A percentile compares a stretch with the other conserved stretches of the same genome.
Evolutionary conservation across 2,329 filamentous ascomycete genomes (phyloP).

Genomic region (Diplodia scrobiculata): DNA sequence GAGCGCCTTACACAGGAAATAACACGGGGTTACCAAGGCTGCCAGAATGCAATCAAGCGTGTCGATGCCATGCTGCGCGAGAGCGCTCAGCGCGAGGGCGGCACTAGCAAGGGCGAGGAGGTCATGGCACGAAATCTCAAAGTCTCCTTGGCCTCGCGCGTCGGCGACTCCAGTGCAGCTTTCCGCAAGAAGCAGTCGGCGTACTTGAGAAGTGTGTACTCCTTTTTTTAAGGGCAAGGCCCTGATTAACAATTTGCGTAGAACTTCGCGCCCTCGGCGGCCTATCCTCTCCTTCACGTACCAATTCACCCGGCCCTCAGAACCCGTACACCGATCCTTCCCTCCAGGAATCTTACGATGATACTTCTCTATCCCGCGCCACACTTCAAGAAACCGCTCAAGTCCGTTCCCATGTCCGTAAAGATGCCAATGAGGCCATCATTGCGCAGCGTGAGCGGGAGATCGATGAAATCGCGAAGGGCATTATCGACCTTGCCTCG

Average conservation of each 20-base stretch:
- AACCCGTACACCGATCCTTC: conserved; percentile 81
- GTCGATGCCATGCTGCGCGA: conserved; percentile 87
- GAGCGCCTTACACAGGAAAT: conserved; percentile 88
- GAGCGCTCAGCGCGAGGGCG: conserved; percentile 66
- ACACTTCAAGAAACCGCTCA: conserved; percentile 78
- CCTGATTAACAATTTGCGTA: conserved; percentile 34
- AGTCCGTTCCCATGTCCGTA: conserved; percentile 58
- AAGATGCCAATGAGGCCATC: conserved; percentile 68
- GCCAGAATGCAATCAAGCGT: conserved; percentile 82
- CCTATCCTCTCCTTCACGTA: conserved; percentile 51
- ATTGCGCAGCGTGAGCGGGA: conserved; percentile 93
- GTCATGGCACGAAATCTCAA: conserved; percentile 96
- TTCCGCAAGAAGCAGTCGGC: conserved; percentile 98
- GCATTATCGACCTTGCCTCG: conserved; percentile 94
- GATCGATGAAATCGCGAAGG: conserved; percentile 96
- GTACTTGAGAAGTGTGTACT: conserved; percentile 80
- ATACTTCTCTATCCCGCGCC: conserved; percentile 87
- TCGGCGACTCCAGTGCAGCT: conserved; percentile 86
- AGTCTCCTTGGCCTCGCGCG: conserved; percentile 80
- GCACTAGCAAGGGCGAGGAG: conserved; percentile 80
- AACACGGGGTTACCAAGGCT: conserved; percentile 84
- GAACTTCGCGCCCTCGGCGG: conserved; percentile 52
- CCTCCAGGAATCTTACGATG: conserved; percentile 82
- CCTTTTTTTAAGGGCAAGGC: not conserved
- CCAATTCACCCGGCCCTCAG: conserved; percentile 51